Conservation (phyloP, 805 yeast genomes). For the Candida michaelii region DNA sequence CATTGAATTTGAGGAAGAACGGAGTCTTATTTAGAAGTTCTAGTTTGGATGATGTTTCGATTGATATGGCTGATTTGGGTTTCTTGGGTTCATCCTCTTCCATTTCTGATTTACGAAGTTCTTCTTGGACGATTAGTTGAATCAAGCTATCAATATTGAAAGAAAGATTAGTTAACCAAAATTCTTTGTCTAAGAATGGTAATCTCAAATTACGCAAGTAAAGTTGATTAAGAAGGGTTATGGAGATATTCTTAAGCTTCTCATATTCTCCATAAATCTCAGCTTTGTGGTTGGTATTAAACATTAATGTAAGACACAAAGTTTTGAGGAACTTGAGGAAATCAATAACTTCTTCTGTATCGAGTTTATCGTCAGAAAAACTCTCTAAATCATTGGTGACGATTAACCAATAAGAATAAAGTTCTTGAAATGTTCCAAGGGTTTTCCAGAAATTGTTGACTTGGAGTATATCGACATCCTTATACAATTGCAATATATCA, state of each 20-base stretch:
- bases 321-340: conserved; percentile 51
- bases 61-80: neutral
- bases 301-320: conserved; percentile 50
- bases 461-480: neutral
- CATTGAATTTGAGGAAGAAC: conserved; percentile 73
- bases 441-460: conserved; percentile 30
- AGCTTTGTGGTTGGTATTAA: conserved; percentile 25
- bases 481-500: conserved; percentile 13
- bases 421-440: conserved; percentile 54
- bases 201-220: conserved; percentile 67
- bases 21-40: conserved; percentile 66
- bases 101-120: conserved; percentile 24
- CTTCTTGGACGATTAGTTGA: conserved; percentile 42
- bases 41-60: conserved; percentile 28
- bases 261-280: conserved; percentile 11
- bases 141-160: conserved; percentile 39
- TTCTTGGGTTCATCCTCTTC: neutral
- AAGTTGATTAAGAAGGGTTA: conserved; percentile 61
- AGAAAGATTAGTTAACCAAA: conserved; percentile 50
- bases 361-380: conserved; percentile 42
- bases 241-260: conserved; percentile 34
- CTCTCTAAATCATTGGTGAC: conserved; percentile 67
- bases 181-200: conserved; percentile 43
- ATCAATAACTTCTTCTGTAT: conserved; percentile 33
- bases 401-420: conserved; percentile 64